A percentile compares a stretch with the other conserved stretches of the same genome.
These are phyloP conservation scores for Zasmidium citrigriseum DNA, from an alignment of 2,329 filamentous ascomycete species.

Conservation along the genomic window DNA sequence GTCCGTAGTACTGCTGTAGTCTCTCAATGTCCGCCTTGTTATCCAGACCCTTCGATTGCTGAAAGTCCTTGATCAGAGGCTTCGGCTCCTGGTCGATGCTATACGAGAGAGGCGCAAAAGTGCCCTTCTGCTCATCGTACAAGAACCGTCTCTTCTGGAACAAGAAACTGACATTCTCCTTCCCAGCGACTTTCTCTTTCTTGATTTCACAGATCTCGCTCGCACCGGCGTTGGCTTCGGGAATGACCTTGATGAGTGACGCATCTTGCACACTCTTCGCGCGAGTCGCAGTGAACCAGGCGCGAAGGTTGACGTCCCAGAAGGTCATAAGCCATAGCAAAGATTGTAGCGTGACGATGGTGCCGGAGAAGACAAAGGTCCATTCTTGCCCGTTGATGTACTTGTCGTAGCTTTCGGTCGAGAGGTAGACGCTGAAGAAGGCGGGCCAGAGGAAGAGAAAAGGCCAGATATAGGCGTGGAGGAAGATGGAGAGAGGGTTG, in stretches of 20 bases:
- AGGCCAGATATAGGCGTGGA: conserved; percentile 91
- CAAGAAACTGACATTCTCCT: conserved; percentile 80
- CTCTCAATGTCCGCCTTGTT: conserved; percentile 74
- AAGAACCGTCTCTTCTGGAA: conserved; percentile 98
- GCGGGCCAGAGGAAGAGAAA: conserved; percentile 89
- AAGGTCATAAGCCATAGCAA: conserved; percentile 94
- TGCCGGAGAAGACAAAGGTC: conserved; percentile 92
- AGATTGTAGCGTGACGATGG: conserved; percentile 84
- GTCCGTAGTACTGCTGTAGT: conserved; percentile 88
- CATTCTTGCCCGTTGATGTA: conserved; percentile 94
- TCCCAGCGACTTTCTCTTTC: conserved; percentile 74
- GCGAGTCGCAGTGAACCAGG: conserved; percentile 75
- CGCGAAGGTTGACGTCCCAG: conserved; percentile 89
- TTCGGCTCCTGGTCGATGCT: conserved; percentile 83
- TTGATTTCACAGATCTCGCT: conserved; percentile 83
- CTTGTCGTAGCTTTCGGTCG: conserved; percentile 79
- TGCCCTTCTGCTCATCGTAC: conserved; percentile 69
- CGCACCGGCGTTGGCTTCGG: conserved; percentile 82
- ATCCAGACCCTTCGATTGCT: conserved; percentile 74
- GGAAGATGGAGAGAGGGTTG: conserved; percentile 75
- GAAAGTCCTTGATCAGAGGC: conserved; percentile 75
- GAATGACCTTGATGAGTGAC: conserved; percentile 87
- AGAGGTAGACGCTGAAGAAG: conserved; percentile 86
- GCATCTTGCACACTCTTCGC: conserved; percentile 72
- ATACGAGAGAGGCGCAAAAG: conserved; percentile 82